Evolutionary conservation across 371 early-diverging fungal species (phyloP).

Genomic region (Rozella allomycis): DNA sequence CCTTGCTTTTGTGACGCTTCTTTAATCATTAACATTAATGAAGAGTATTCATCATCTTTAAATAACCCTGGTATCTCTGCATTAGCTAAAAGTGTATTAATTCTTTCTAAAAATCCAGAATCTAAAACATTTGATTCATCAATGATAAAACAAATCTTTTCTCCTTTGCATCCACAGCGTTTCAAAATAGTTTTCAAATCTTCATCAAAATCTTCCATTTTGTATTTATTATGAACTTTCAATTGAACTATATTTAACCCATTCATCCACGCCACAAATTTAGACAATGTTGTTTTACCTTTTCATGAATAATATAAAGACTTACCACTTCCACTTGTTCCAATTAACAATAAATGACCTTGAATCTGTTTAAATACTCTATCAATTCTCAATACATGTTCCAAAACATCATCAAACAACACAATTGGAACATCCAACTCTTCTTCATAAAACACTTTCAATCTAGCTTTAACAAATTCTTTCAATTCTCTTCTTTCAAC

Average conservation of each 20-base stretch:
- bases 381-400: constrained; percentile 93
- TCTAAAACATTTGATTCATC: constrained; percentile 93
- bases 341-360: constrained; percentile 91
- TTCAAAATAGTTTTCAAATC: constrained; percentile 76
- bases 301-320: constrained; percentile 23
- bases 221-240: constrained; percentile 86
- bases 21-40: constrained; percentile 70
- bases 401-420: constrained; percentile 85
- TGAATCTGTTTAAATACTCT: constrained; percentile 93
- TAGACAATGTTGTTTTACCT: constrained; percentile 82
- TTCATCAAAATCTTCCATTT: constrained; percentile 90
- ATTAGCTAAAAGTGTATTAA: constrained; percentile 95
- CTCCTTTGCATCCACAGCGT: constrained; percentile 85
- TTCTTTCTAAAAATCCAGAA: constrained; percentile 87
- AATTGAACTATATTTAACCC: constrained; percentile 86
- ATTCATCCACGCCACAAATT: constrained; percentile 98
- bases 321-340: constrained; percentile 35
- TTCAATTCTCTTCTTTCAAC: constrained; percentile 71
- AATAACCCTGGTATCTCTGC: constrained; percentile 96
- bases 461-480: constrained; percentile 77
- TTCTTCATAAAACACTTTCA: constrained; percentile 95
- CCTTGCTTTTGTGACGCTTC: constrained; percentile 87
- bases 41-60: constrained; percentile 87
- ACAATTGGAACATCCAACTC: constrained; percentile 90
- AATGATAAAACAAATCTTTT: constrained; percentile 92